Percentiles rank a stretch among this genome's conserved stretches.
Evolutionary conservation across 2,329 filamentous ascomycete species (phyloP).

Genomic region (Diplocarpon rosae): DNA sequence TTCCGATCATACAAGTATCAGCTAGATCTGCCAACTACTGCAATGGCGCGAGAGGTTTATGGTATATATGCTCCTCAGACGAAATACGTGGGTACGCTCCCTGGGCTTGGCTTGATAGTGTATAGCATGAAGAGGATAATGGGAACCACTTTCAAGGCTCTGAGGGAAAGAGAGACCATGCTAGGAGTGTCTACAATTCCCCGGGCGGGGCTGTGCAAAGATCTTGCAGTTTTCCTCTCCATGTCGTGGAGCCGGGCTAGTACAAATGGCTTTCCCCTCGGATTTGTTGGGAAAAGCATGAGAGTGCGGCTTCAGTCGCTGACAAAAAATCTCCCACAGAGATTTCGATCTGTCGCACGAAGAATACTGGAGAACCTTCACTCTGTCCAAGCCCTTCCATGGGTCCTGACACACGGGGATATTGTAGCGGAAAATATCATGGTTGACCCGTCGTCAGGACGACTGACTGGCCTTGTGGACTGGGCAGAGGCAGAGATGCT

Average conservation of each 20-base stretch:
- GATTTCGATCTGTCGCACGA: conserved; percentile 20
- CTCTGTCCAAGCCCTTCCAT: conserved; percentile 35
- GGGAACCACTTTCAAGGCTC: conserved; percentile 30
- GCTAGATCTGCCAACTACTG: conserved; percentile 31
- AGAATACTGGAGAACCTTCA: conserved; percentile 23
- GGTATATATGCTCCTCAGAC: conserved; percentile 34
- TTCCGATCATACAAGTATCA: conserved; percentile 36
- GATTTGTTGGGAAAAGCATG: conserved; percentile 34
- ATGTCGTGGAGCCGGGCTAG: conserved; percentile 27
- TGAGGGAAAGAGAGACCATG: conserved; percentile 18
- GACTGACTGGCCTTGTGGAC: conserved; percentile 45
- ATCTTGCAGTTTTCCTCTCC: conserved; percentile 34
- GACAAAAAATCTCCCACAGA: conserved; percentile 27
- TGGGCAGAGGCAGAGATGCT: conserved; percentile 53
- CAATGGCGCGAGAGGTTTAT: conserved; percentile 31
- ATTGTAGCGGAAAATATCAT: conserved; percentile 47
- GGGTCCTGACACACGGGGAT: conserved; percentile 51
- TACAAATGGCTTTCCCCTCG: conserved; percentile 9
- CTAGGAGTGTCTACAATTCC: conserved; percentile 3
- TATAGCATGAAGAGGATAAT: conserved; percentile 34
- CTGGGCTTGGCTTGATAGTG: conserved; percentile 21
- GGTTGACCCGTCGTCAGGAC: conserved; percentile 33
- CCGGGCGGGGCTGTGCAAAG: conserved; percentile 29
- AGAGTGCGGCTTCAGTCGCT: conserved; percentile 31
- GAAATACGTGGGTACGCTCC: conserved; percentile 29